A percentile compares a stretch with the other conserved stretches of the same genome.
Conservation (phyloP, 2,329 filamentous ascomycete species). For the Didymosphaeria variabile region DNA sequence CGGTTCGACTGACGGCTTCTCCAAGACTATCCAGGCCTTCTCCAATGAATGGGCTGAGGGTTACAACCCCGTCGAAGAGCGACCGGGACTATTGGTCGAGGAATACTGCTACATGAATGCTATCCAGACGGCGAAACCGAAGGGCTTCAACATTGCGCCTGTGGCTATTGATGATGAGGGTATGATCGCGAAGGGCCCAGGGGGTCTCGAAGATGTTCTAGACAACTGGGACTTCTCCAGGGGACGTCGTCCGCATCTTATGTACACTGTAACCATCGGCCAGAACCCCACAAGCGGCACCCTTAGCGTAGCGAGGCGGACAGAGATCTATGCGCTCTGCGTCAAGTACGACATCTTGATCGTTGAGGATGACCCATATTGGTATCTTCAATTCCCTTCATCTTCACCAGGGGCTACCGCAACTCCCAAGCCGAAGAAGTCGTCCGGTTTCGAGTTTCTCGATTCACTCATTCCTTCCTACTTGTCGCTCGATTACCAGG, state of each 20-base stretch:
- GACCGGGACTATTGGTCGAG: slow-evolving; percentile 82
- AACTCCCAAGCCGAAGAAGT: slow-evolving; percentile 56
- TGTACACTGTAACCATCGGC: slow-evolving; percentile 92
- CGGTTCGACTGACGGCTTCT: slow-evolving; percentile 85
- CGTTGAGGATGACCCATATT: slow-evolving; percentile 94
- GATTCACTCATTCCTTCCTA: slow-evolving; percentile 87
- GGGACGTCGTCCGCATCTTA: slow-evolving; percentile 79
- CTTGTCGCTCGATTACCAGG: slow-evolving; percentile 81
- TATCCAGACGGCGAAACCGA: slow-evolving; percentile 71
- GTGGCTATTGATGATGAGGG: slow-evolving; percentile 81
- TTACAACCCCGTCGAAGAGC: slow-evolving; percentile 71
- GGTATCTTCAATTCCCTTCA: slow-evolving; percentile 89
- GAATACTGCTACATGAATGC: slow-evolving; percentile 83
- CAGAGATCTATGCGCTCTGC: slow-evolving; percentile 81
- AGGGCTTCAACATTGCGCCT: slow-evolving; percentile 76
- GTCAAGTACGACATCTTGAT: slow-evolving; percentile 89
- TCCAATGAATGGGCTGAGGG: slow-evolving; percentile 78
- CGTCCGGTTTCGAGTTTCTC: slow-evolving; percentile 76
- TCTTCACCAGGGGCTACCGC: slow-evolving; percentile 56
- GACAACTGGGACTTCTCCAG: slow-evolving; percentile 80
- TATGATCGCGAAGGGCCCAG: slow-evolving; percentile 77
- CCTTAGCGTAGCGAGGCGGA: slow-evolving; percentile 75
- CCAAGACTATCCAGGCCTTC: slow-evolving; percentile 79
- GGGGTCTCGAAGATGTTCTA: slow-evolving; percentile 79
- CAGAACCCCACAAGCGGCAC: slow-evolving; percentile 88